A percentile compares a stretch with the other conserved stretches of the same genome.
phyloP scores from a whole-genome alignment of 2,329 filamentous ascomycete species.

The Lecanosticta acicola region DNA sequence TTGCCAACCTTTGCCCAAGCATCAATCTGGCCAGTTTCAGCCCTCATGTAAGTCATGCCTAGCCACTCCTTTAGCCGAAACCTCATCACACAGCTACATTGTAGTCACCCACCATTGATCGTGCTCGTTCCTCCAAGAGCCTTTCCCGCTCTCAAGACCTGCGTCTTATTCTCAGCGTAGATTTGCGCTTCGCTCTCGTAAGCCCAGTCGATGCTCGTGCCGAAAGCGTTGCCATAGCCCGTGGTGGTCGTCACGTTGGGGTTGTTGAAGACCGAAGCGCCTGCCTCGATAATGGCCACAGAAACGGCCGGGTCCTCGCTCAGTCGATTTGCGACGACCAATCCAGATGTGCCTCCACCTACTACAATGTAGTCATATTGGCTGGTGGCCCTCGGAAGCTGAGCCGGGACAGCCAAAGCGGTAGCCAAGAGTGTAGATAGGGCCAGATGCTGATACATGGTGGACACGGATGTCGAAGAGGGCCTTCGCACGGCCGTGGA shows the following conservation, averaged over 20 bases:
- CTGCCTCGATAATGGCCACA: slow-evolving; percentile 26
- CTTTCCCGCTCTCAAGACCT: slow-evolving; percentile 29
- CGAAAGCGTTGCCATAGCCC: slow-evolving; percentile 36
- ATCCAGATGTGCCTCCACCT: slow-evolving; percentile 28
- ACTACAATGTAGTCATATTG: too few relatives aligned
- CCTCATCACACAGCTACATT: background rate
- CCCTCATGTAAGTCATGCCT: slow-evolving; percentile 21
- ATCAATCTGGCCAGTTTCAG: slow-evolving; percentile 23
- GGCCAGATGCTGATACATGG: too few relatives aligned
- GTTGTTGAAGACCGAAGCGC: slow-evolving; percentile 8
- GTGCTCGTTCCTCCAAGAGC: slow-evolving; percentile 35
- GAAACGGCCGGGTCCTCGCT: slow-evolving; percentile 26
- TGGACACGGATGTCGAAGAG: too few relatives aligned
- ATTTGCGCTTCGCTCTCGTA: slow-evolving; percentile 18
- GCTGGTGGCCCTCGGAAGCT: too few relatives aligned
- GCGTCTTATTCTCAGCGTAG: slow-evolving; percentile 11
- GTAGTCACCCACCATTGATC: slow-evolving; percentile 31
- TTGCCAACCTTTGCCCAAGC: slow-evolving; percentile 33
- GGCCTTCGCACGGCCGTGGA: too few relatives aligned
- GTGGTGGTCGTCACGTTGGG: slow-evolving; percentile 37
- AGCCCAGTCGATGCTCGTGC: slow-evolving; percentile 22
- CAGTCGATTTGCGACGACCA: slow-evolving; percentile 26
- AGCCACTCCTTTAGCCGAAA: background rate
- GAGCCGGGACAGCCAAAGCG: too few relatives aligned
- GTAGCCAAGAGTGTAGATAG: too few relatives aligned